Conservation (phyloP, 805 yeast species). For the Brettanomyces sp. region DNA sequence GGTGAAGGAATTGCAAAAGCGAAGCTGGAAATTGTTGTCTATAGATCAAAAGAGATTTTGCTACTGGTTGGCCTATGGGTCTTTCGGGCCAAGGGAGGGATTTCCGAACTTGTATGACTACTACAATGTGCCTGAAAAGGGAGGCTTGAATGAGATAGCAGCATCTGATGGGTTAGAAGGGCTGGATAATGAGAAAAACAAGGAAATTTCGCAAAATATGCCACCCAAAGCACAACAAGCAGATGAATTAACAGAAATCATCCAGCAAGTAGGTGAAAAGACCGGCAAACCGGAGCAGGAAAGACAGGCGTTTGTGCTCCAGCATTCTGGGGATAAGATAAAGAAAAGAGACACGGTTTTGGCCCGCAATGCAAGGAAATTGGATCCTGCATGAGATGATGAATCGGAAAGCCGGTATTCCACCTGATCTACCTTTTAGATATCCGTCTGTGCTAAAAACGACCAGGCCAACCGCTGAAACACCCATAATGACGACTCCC, state of each 20-base stretch:
- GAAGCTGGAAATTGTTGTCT: constrained; percentile 46
- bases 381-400: constrained; percentile 7
- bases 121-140: constrained; percentile 1
- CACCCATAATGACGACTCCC: constrained; percentile 27
- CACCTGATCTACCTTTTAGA: constrained; percentile 53
- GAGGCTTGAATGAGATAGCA: background rate
- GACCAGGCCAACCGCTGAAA: constrained; percentile 20
- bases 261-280: background rate
- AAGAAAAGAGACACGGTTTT: background rate
- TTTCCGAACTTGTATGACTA: constrained; percentile 36
- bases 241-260: background rate
- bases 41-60: constrained; percentile 43
- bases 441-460: constrained; percentile 27
- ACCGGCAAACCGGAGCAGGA: background rate
- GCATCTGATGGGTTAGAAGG: background rate
- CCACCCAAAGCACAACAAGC: background rate
- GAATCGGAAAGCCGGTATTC: constrained; percentile 19
- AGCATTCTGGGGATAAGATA: background rate
- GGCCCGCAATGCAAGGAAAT: background rate
- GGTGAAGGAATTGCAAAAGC: constrained; percentile 33
- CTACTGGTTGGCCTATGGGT: constrained; percentile 57
- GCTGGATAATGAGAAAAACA: background rate
- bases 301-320: background rate
- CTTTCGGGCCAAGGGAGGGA: constrained; percentile 61
- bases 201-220: background rate